Conservation (phyloP, 257 asterid species). For the Asclepias syriaca region DNA sequence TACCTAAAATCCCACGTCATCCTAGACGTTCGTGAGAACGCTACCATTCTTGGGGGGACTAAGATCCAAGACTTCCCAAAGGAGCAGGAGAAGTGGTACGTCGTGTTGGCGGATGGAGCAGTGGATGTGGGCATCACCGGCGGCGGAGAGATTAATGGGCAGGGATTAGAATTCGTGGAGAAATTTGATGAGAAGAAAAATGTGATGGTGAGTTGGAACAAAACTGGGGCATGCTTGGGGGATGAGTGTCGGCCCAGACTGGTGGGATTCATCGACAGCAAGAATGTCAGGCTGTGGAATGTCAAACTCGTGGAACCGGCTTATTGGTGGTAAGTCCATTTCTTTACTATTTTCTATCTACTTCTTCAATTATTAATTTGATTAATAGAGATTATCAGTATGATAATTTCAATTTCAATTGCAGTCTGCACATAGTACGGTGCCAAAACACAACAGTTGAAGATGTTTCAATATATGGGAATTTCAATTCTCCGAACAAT, state of each 20-base stretch:
- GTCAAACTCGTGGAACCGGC: slow-evolving; percentile 69
- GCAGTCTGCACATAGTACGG: slow-evolving; percentile 83
- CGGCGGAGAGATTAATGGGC: slow-evolving; percentile 96
- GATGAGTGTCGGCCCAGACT: slow-evolving; percentile 92
- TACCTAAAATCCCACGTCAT: slow-evolving; percentile 65
- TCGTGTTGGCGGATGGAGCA: slow-evolving; percentile 68
- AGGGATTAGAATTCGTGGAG: slow-evolving; percentile 69
- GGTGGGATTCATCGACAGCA: slow-evolving; percentile 74
- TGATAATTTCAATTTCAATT: neutral
- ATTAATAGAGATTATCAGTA: too few relatives aligned
- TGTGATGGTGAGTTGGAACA: slow-evolving; percentile 98
- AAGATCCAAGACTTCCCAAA: slow-evolving; percentile 58
- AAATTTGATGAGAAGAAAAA: slow-evolving; percentile 74
- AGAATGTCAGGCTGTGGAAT: slow-evolving; percentile 45
- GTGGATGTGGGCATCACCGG: slow-evolving; percentile 80
- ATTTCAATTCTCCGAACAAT: slow-evolving; percentile 84
- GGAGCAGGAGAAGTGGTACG: slow-evolving; percentile 69
- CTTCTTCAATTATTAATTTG: too few relatives aligned
- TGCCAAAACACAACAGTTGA: slow-evolving; percentile 56
- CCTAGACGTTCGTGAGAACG: slow-evolving; percentile 40
- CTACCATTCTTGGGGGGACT: slow-evolving; percentile 71
- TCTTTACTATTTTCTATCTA: neutral
- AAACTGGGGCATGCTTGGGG: slow-evolving; percentile 68
- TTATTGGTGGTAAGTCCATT: slow-evolving; percentile 64
- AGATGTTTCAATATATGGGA: slow-evolving; percentile 63